phyloP scores from a whole-genome alignment of 2,329 filamentous ascomycete genomes.

The Aspergillus amoenus region DNA sequence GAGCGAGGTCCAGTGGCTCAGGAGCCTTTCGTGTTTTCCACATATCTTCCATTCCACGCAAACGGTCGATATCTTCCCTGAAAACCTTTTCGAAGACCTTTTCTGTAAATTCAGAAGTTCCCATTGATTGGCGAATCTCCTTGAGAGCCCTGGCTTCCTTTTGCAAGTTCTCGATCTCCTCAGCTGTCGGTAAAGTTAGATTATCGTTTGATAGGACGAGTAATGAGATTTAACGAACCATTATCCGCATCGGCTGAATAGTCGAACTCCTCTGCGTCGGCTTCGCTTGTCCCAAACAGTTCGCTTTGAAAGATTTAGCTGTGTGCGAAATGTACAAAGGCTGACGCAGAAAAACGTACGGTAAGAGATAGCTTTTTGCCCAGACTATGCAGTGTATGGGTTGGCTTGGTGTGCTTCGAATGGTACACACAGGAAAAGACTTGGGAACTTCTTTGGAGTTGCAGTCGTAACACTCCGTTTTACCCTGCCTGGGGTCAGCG shows the following conservation, averaged over 20 bases:
- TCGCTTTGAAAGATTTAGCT: conserved; percentile 53
- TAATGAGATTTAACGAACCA: conserved; percentile 43
- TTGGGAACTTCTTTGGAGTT: conserved; percentile 86
- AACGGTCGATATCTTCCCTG: conserved; percentile 74
- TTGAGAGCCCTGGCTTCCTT: conserved; percentile 82
- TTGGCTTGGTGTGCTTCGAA: conserved; percentile 91
- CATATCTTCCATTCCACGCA: conserved; percentile 90
- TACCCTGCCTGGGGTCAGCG: conserved; percentile 50
- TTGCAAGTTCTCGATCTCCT: conserved; percentile 84
- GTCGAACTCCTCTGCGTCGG: conserved; percentile 76
- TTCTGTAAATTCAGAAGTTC: conserved; percentile 71
- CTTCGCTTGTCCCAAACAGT: conserved; percentile 88
- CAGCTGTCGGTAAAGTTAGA: conserved; percentile 43
- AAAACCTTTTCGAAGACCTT: conserved; percentile 94
- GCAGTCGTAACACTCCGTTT: conserved; percentile 96
- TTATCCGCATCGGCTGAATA: conserved; percentile 80
- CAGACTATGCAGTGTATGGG: conserved; percentile 99
- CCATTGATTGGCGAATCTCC: conserved; percentile 77
- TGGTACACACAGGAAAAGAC: conserved; percentile 93
- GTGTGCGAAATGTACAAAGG: neutral
- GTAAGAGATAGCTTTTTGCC: conserved; percentile 94
- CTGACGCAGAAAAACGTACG: conserved; percentile 41
- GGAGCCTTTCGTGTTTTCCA: conserved; percentile 83
- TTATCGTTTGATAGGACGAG: neutral
- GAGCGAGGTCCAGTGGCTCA: conserved; percentile 68